A percentile compares a stretch with the other conserved stretches of the same genome.
These are phyloP conservation scores for Lecanicillium sp. DNA, from an alignment of 2,329 filamentous ascomycete species.

Conservation along the genomic window DNA sequence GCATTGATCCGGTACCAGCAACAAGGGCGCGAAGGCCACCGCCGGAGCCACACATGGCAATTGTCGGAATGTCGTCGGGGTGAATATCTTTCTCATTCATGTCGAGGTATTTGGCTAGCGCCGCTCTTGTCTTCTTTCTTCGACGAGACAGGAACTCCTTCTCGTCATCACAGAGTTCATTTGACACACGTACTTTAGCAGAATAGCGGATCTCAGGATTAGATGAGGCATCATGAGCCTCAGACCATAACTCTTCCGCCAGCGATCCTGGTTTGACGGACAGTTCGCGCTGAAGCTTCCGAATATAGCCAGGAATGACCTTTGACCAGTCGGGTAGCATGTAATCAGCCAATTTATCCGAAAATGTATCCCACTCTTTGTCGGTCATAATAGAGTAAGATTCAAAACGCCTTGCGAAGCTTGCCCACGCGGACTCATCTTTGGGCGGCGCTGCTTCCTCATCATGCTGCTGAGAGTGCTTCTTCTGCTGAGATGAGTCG, in stretches of 20 bases:
- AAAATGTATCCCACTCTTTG: constrained; percentile 44
- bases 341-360: constrained; percentile 55
- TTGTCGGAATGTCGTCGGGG: constrained; percentile 84
- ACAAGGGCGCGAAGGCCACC: constrained; percentile 86
- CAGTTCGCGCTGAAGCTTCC: constrained; percentile 79
- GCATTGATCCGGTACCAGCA: constrained; percentile 78
- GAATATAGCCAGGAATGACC: constrained; percentile 63
- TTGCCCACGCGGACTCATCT: constrained; percentile 33
- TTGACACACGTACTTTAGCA: constrained; percentile 73
- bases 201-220: constrained; percentile 84
- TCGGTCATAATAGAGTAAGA: constrained; percentile 46
- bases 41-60: constrained; percentile 90
- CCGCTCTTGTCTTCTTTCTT: constrained; percentile 58
- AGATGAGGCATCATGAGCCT: constrained; percentile 73
- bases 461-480: neutral
- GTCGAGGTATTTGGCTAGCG: constrained; percentile 73
- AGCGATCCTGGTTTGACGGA: constrained; percentile 82
- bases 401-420: constrained; percentile 39
- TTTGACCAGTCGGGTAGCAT: constrained; percentile 80
- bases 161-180: constrained; percentile 76
- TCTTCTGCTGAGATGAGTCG: neutral
- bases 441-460: constrained; percentile 4
- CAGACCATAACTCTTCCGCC: constrained; percentile 87
- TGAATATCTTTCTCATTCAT: constrained; percentile 75
- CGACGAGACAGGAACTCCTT: constrained; percentile 63